Evolutionary conservation across 2,329 filamentous ascomycete species (phyloP).

Genomic region (Phyllosticta paracitricarpa): DNA sequence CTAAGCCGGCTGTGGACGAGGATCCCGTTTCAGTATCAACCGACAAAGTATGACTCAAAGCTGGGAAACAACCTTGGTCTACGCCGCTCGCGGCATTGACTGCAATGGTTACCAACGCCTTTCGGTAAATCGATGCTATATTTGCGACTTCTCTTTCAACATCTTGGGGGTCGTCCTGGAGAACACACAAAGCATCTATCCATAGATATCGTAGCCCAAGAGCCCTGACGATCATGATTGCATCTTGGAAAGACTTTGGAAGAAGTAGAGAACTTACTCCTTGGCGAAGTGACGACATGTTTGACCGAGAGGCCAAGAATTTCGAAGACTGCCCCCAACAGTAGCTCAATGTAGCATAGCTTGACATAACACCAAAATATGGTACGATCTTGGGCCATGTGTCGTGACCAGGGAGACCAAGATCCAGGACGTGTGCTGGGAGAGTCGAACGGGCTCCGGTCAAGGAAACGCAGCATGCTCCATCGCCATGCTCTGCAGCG

Average conservation of each 20-base stretch:
- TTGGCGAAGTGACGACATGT: neutral
- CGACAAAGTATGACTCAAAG: neutral
- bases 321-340: neutral
- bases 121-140: neutral
- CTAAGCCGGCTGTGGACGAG: neutral
- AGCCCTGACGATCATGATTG: neutral
- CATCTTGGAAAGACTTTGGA: neutral
- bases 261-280: neutral
- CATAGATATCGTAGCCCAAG: neutral
- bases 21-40: neutral
- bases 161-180: conserved; percentile 1
- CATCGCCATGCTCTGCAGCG: neutral
- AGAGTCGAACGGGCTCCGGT: neutral
- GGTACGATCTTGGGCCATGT: neutral
- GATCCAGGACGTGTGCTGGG: neutral
- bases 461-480: neutral
- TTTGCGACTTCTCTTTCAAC: neutral
- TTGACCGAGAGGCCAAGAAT: neutral
- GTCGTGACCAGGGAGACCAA: neutral
- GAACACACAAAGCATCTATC: conserved; percentile 12
- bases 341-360: conserved; percentile 1
- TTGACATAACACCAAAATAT: neutral
- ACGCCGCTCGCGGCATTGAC: neutral
- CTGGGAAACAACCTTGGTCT: neutral
- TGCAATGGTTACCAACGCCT: neutral